Percentiles rank a stretch among this genome's conserved stretches.
These are phyloP conservation scores for Ascodesmis nigricans DNA, from an alignment of 495 filamentous ascomycete species.

Conservation along the genomic window DNA sequence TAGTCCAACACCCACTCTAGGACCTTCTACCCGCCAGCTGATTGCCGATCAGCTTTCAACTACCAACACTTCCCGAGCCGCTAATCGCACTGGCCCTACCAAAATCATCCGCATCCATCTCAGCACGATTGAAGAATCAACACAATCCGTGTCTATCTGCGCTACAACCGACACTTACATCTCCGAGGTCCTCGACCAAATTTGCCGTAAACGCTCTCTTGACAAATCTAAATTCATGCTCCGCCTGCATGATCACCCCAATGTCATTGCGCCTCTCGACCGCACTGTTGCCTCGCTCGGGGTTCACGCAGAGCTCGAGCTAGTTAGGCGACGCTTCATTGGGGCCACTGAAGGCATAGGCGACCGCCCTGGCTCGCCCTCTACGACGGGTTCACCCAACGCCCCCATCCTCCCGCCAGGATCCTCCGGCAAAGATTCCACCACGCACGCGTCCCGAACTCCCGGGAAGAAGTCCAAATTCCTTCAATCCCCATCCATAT, in stretches of 20 bases:
- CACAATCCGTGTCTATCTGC: constrained; percentile 45
- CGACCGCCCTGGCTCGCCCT: constrained; percentile 46
- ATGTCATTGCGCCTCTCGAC: constrained; percentile 56
- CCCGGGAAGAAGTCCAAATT: constrained; percentile 44
- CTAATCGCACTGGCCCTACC: constrained; percentile 49
- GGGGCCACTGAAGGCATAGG: constrained; percentile 5
- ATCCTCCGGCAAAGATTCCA: constrained; percentile 4
- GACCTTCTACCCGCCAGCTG: constrained; percentile 11
- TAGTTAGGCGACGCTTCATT: constrained; percentile 57
- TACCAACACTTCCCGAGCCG: constrained; percentile 27
- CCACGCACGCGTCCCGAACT: constrained; percentile 14
- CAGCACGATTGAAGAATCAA: constrained; percentile 42
- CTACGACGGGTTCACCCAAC: constrained; percentile 68
- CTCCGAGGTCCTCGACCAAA: constrained; percentile 74
- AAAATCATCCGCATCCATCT: constrained; percentile 75
- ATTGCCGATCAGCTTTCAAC: constrained; percentile 22
- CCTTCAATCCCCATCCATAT: constrained; percentile 44
- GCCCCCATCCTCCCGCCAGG: constrained; percentile 44
- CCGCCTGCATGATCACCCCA: constrained; percentile 64
- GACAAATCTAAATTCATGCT: constrained; percentile 80
- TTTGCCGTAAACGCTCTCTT: constrained; percentile 69
- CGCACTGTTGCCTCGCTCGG: constrained; percentile 78
- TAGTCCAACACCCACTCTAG: constrained; percentile 22
- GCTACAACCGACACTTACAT: constrained; percentile 87
- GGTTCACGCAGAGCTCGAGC: constrained; percentile 60